These are phyloP conservation scores for Eucalyptus viminalis DNA, from an alignment of 345 rosid species.

Conservation along the genomic window DNA sequence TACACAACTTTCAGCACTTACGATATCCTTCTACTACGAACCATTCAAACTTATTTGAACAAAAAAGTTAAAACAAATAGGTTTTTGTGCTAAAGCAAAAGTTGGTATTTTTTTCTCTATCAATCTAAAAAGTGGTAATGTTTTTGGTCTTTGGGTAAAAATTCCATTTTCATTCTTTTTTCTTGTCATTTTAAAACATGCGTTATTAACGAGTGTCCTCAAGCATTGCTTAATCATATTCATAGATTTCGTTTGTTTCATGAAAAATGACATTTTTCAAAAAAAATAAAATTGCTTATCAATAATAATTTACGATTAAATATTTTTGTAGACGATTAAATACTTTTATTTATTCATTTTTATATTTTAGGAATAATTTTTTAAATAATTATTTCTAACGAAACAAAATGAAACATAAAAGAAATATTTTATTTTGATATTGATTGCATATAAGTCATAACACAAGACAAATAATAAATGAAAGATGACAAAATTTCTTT, in stretches of 20 bases:
- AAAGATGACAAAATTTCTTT: not conserved
- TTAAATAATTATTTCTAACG: not conserved
- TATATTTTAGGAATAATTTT: not conserved
- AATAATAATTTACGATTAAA: not conserved
- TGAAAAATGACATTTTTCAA: not conserved
- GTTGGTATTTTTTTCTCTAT: not conserved
- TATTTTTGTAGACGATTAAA: not conserved
- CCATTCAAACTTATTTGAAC: not conserved
- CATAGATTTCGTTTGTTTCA: not conserved
- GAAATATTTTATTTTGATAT: not conserved
- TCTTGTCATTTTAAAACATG: not conserved
- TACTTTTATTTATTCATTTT: not conserved
- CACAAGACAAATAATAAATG: not conserved
- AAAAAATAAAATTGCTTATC: not conserved
- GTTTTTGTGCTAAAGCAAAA: not conserved
- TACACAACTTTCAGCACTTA: too few species aligned
- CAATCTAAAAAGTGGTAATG: not conserved
- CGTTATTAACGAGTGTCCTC: not conserved
- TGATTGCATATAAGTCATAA: not conserved
- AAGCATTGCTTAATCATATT: not conserved
- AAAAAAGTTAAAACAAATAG: not conserved
- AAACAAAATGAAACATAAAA: not conserved
- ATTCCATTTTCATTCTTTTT: too few species aligned
- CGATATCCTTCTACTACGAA: not conserved
- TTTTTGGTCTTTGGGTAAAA: not conserved